Percentiles rank a stretch among this genome's conserved stretches.
Conservation (phyloP, 805 yeast genomes). For the Candida qinlingensis region DNA sequence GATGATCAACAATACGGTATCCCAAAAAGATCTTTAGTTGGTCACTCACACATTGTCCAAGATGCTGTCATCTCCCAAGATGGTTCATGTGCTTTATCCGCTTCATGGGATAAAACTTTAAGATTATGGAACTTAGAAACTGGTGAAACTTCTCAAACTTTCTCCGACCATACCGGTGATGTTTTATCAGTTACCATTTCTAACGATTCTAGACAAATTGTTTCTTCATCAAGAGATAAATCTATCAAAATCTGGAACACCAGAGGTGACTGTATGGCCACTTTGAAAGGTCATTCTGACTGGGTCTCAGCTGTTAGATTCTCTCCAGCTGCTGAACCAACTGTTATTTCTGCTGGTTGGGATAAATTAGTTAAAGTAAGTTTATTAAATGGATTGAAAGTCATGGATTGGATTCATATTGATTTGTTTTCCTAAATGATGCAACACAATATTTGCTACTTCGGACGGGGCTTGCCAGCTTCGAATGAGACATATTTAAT, state of each 20-base stretch:
- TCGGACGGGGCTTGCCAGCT: constrained; percentile 70
- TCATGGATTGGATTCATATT: neutral
- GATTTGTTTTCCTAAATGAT: constrained; percentile 48
- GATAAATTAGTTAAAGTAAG: constrained; percentile 99
- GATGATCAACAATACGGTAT: constrained; percentile 97
- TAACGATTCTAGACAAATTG: constrained; percentile 94
- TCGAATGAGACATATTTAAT: constrained; percentile 93
- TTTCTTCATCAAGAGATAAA: constrained; percentile 98
- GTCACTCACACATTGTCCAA: constrained; percentile 99
- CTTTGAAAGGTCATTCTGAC: constrained; percentile 94
- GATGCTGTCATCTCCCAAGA: constrained; percentile 97
- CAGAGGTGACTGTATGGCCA: constrained; percentile 93
- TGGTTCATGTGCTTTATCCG: constrained; percentile 96
- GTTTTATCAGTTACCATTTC: constrained; percentile 96
- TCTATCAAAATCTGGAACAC: constrained; percentile 99
- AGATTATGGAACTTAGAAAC: constrained; percentile 96
- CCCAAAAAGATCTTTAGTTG: constrained; percentile 94
- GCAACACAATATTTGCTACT: constrained; percentile 95
- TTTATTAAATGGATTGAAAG: constrained; percentile 22
- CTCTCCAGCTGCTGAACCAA: constrained; percentile 77
- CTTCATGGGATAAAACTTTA: constrained; percentile 99
- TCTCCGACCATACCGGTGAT: constrained; percentile 97
- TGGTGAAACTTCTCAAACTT: constrained; percentile 91
- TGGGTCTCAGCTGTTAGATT: constrained; percentile 99
- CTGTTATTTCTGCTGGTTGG: constrained; percentile 97